Evolutionary conservation across 2,329 filamentous ascomycete species (phyloP).

Genomic region (Botrytis elliptica): DNA sequence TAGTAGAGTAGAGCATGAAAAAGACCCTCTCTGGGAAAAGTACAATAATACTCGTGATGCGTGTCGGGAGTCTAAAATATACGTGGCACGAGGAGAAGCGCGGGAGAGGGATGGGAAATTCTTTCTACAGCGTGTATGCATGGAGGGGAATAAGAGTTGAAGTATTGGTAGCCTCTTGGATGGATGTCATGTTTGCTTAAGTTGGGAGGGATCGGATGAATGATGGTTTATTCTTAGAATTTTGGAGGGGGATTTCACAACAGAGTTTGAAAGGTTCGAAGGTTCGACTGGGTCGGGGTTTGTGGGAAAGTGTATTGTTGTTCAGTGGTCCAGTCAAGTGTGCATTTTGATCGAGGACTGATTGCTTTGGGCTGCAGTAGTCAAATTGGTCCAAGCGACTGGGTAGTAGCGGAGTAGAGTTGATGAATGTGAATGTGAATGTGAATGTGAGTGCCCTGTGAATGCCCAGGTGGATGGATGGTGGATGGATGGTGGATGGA

Average conservation of each 20-base stretch:
- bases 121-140: conserved; percentile 3
- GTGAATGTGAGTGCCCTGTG: not conserved
- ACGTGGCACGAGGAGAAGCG: conserved; percentile 6
- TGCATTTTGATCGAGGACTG: not conserved
- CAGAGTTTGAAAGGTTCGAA: not conserved
- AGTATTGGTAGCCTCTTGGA: not conserved
- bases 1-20: not conserved
- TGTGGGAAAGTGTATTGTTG: not conserved
- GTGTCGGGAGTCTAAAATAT: not conserved
- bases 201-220: not conserved
- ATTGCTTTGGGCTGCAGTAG: not conserved
- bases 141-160: not conserved
- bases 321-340: not conserved
- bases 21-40: not conserved
- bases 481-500: too few relatives aligned
- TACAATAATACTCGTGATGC: not conserved
- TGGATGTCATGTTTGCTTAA: not conserved
- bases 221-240: not conserved
- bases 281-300: not conserved
- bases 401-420: not conserved
- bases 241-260: not conserved
- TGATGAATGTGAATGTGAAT: not conserved
- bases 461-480: not conserved
- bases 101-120: not conserved
- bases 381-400: not conserved